Evolutionary conservation across 768 basidiomycete species (phyloP).

Genomic region (Phylloporus sp.): DNA sequence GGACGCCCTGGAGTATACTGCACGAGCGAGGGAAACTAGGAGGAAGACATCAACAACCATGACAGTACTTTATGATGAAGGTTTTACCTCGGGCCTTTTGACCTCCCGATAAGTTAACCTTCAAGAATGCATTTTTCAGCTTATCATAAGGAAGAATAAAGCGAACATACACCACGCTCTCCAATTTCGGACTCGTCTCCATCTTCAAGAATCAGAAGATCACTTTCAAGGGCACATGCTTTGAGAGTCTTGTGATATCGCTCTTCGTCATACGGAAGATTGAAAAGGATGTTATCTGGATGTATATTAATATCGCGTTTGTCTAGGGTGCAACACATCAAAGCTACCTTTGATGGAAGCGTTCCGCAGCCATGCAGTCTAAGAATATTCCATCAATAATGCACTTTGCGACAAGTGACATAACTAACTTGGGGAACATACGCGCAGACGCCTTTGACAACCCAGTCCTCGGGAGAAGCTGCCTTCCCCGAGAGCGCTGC

Average conservation of each 20-base stretch:
- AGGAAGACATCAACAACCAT: neutral
- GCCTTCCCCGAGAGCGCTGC: conserved; percentile 49
- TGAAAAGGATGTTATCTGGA: conserved; percentile 79
- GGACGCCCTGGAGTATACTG: conserved; percentile 86
- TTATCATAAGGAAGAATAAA: neutral
- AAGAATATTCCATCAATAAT: too few relatives aligned
- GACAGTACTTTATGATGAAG: neutral
- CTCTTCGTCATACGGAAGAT: conserved; percentile 65
- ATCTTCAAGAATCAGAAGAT: conserved; percentile 81
- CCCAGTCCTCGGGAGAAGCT: conserved; percentile 60
- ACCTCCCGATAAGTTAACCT: conserved; percentile 43
- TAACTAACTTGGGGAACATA: conserved; percentile 74
- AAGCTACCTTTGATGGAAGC: too few relatives aligned
- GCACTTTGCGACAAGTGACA: too few relatives aligned
- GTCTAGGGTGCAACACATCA: conserved; percentile 14
- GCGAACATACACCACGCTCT: conserved; percentile 62
- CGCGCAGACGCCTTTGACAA: conserved; percentile 74
- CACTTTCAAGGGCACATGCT: conserved; percentile 68
- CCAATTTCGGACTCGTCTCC: conserved; percentile 87
- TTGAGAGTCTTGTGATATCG: conserved; percentile 77
- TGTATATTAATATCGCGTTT: conserved; percentile 34
- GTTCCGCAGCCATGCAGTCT: conserved; percentile 72
- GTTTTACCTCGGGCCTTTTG: conserved; percentile 63
- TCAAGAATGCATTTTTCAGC: neutral
- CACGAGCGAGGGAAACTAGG: conserved; percentile 74